Conservation (phyloP, 2,329 filamentous ascomycete species). For the Aureobasidium melanogenum region DNA sequence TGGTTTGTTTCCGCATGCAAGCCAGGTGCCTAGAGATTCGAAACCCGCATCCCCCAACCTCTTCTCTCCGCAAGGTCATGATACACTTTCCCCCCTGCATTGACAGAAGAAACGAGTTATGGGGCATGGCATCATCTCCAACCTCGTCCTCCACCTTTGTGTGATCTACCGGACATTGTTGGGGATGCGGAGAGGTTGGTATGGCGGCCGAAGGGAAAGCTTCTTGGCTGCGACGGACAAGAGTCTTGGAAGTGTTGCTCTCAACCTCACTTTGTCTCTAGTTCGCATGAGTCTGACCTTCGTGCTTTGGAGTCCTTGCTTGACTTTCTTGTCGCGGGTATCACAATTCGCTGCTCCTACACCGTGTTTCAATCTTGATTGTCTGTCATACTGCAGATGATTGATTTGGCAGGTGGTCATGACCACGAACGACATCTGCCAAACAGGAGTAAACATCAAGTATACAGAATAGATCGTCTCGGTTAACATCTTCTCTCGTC, state of each 20-base stretch:
- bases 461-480: not conserved
- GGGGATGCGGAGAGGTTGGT: not conserved
- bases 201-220: not conserved
- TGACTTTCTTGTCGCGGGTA: not conserved
- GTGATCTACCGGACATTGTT: not conserved
- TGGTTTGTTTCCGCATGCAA: not conserved
- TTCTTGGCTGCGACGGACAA: constrained; percentile 4
- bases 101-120: not conserved
- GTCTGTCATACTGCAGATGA: not conserved
- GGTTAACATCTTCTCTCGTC: not conserved
- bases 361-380: not conserved
- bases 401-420: not conserved
- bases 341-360: not conserved
- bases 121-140: not conserved
- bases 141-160: not conserved
- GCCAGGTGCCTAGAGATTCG: not conserved
- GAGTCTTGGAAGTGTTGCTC: not conserved
- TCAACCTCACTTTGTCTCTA: not conserved
- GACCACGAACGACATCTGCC: not conserved
- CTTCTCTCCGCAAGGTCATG: not conserved
- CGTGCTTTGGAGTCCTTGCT: not conserved
- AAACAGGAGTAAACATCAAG: not conserved
- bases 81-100: not conserved
- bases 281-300: not conserved
- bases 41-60: constrained; percentile 2